Evolutionary conservation across 1,284 basidiomycete genomes (phyloP).

Genomic region (Moniliella sp.): DNA sequence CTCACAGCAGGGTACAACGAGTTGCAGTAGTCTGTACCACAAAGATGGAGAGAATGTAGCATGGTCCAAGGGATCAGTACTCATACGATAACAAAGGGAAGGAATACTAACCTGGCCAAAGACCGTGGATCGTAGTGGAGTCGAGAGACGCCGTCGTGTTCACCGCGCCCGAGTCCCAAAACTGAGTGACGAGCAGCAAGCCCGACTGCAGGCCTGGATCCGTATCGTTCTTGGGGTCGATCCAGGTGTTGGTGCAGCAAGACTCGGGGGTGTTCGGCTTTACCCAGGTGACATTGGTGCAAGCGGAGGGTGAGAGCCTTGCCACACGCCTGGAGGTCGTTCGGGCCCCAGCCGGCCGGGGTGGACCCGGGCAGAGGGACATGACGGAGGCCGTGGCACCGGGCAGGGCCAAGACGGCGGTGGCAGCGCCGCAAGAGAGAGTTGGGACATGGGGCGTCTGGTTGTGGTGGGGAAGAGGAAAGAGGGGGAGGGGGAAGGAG

Average conservation of each 20-base stretch:
- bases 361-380: conserved; percentile 10
- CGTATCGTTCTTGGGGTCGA: conserved; percentile 5
- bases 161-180: conserved; percentile 41
- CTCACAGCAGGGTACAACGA: conserved; percentile 46
- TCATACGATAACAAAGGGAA: no score
- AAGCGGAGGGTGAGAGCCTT: conserved; percentile 6
- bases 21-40: conserved; percentile 56
- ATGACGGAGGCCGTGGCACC: conserved; percentile 11
- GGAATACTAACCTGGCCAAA: no score
- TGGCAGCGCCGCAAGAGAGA: conserved; percentile 9
- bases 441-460: neutral
- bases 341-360: conserved; percentile 5
- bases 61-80: no score
- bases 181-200: conserved; percentile 50
- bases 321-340: conserved; percentile 8
- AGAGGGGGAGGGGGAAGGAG: neutral
- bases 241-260: conserved; percentile 17
- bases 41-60: no score
- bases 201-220: conserved; percentile 34
- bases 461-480: neutral
- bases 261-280: conserved; percentile 1
- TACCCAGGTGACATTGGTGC: no score
- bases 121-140: conserved; percentile 47
- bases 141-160: conserved; percentile 40
- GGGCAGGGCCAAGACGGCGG: conserved; percentile 10